Evolutionary conservation across 345 rosid species (phyloP).

Genomic region (Rubroshorea leprosula): DNA sequence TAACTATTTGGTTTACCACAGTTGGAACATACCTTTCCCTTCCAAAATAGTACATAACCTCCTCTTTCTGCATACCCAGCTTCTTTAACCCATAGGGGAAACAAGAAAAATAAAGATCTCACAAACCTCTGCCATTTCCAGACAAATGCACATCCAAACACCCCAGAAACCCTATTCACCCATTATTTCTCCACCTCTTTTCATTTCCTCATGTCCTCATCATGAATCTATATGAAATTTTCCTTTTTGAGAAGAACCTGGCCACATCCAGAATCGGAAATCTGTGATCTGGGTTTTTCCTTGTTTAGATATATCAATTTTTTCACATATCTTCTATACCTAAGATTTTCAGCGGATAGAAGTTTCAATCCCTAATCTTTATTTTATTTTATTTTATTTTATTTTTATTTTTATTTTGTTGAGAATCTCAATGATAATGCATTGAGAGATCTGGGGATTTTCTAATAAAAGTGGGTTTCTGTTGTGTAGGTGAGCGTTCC

Average conservation of each 20-base stretch:
- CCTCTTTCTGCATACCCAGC: slow-evolving; percentile 1
- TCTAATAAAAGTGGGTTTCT: not conserved
- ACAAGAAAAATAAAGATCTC: slow-evolving; percentile 9
- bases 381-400: no score
- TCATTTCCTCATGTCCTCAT: not conserved
- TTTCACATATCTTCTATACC: no score
- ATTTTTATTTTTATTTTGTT: no score
- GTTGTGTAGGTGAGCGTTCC: slow-evolving; percentile 86
- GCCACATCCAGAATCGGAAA: no score
- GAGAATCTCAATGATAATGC: no score
- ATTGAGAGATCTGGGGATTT: no score
- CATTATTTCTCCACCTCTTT: not conserved
- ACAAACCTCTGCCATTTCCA: not conserved
- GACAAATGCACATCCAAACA: no score
- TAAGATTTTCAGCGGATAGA: not conserved
- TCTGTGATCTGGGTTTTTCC: no score
- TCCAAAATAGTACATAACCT: slow-evolving; percentile 13
- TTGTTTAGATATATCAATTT: no score
- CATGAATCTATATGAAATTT: no score
- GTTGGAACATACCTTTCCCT: slow-evolving; percentile 18
- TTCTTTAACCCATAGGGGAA: slow-evolving; percentile 13
- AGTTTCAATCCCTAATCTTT: not conserved
- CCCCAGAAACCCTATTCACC: slow-evolving; percentile 13
- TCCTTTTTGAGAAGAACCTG: no score
- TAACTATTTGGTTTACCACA: slow-evolving; percentile 18